Evolutionary conservation across 495 filamentous ascomycete species (phyloP), one percentile per base, ranked within the genome.

Genomic region (Clohesyomyces aquaticus): DNA sequence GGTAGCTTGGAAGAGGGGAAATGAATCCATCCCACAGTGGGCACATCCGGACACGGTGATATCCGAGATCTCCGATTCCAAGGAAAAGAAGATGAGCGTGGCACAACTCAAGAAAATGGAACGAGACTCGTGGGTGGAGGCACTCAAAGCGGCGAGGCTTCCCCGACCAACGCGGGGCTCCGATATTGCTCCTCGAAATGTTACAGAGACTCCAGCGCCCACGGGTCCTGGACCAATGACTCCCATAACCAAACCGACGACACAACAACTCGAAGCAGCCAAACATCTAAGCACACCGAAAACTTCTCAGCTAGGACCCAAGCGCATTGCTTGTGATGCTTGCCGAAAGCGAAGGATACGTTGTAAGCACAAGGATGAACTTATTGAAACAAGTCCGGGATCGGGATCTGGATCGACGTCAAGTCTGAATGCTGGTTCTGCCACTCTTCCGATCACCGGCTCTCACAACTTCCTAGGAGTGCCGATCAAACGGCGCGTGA

Each of bases 1-100:
- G 88, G 82, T 82, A 41, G 81, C 86, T 22, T 90, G 87, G 87
- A 91, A 91, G 68, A 85, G 86, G 52, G 88, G 87, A 3, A 86
- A 87, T 63, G 88, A 89, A 66, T 77, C 75, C 51, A 82, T 88
- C 25, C 84, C 88, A 28, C 77, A 81, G 55, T 91, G 88, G 88
- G 87, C 84, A 23, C 68, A 77, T 58, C 75, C 73, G 8, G 73
- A 79, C 46, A 59, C 67, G 12, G 47, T 59, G 1, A 54, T 75
- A 16, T 65, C 70, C n/a, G 71, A 68, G 32, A 51, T 22, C n/a
- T 41, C 27, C 26, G 69, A 72, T 1, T 56, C 61, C 25, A 64
- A 57, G 1, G 66, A 73, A 9, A 76, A 75, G 59, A 77, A 75
- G 51, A 48, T 77, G 10, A 76, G 72, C 25, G 74, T 68, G 25